Evolutionary conservation across 306 rosid genomes (phyloP).

Genomic region (Chamaecrista fasciculata): DNA sequence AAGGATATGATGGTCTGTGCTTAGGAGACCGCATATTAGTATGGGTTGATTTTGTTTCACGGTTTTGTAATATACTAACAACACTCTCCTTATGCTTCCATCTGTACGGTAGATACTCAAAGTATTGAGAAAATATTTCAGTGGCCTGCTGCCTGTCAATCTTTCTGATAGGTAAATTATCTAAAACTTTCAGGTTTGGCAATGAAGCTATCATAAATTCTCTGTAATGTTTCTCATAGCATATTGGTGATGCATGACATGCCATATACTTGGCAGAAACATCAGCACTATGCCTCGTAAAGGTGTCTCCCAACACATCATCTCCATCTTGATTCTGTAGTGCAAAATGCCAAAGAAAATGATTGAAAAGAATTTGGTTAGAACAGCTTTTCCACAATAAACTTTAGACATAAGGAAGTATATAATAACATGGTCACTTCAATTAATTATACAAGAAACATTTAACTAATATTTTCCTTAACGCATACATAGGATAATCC

Average conservation of each 20-base stretch:
- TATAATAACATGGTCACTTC: constrained; percentile 18
- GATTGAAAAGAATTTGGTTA: constrained; percentile 16
- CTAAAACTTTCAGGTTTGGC: constrained; percentile 59
- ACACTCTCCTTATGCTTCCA: constrained; percentile 65
- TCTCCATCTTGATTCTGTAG: constrained; percentile 45
- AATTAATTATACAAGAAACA: constrained; percentile 18
- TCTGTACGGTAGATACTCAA: constrained; percentile 68
- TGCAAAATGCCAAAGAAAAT: constrained; percentile 35
- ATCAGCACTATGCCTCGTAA: constrained; percentile 42
- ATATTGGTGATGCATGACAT: constrained; percentile 73
- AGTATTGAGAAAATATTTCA: constrained; percentile 47
- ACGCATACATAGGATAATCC: constrained; percentile 9
- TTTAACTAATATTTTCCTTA: constrained; percentile 4
- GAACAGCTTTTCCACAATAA: constrained; percentile 1
- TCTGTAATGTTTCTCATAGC: constrained; percentile 73
- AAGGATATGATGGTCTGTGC: constrained; percentile 36
- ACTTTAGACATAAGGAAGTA: constrained; percentile 22
- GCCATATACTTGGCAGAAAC: constrained; percentile 54
- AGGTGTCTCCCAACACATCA: constrained; percentile 36
- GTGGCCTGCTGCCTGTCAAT: constrained; percentile 64
- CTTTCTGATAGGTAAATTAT: constrained; percentile 56
- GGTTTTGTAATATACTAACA: constrained; percentile 57
- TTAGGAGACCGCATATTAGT: constrained; percentile 33
- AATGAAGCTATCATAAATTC: constrained; percentile 78
- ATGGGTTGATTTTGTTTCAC: constrained; percentile 62